phyloP scores from a whole-genome alignment of 106 monocot species.

The Allium cepa region DNA sequence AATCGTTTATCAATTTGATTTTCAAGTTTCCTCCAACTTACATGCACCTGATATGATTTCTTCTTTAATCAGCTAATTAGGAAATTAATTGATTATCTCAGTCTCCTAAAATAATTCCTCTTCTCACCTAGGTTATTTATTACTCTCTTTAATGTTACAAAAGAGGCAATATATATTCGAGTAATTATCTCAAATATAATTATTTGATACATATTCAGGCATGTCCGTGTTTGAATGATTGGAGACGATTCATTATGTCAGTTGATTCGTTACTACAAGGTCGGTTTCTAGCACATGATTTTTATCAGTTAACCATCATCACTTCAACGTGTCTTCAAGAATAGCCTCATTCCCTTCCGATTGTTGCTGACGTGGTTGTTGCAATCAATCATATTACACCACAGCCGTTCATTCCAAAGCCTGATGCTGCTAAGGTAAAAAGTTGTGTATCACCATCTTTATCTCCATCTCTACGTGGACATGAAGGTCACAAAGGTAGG shows the following conservation, averaged over 20 bases:
- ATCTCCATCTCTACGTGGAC: constrained; percentile 2
- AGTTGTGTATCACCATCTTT: constrained; percentile 8
- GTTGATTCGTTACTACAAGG: constrained; percentile 47
- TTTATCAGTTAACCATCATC: constrained; percentile 40
- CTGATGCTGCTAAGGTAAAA: not conserved
- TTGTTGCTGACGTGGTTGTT: constrained; percentile 50
- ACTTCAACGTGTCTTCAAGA: constrained; percentile 68
- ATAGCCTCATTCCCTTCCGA: constrained; percentile 48
- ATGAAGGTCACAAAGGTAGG: not conserved
- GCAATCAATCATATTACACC: constrained; percentile 41
- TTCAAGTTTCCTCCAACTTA: too few relatives aligned
- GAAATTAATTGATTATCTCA: too few relatives aligned
- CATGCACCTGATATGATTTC: too few relatives aligned
- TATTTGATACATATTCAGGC: constrained; percentile 14
- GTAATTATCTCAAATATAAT: too few relatives aligned
- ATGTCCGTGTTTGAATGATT: constrained; percentile 30
- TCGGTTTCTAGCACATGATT: constrained; percentile 26
- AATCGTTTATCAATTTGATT: too few relatives aligned
- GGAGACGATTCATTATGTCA: constrained; percentile 21
- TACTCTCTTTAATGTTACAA: too few relatives aligned
- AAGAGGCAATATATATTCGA: too few relatives aligned
- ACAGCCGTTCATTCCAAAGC: constrained; percentile 27
- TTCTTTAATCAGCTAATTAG: too few relatives aligned
- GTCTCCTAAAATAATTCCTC: too few relatives aligned
- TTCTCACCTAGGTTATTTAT: too few relatives aligned